Conservation (phyloP, 257 asterid species). For the Ligustrum vulgare region DNA sequence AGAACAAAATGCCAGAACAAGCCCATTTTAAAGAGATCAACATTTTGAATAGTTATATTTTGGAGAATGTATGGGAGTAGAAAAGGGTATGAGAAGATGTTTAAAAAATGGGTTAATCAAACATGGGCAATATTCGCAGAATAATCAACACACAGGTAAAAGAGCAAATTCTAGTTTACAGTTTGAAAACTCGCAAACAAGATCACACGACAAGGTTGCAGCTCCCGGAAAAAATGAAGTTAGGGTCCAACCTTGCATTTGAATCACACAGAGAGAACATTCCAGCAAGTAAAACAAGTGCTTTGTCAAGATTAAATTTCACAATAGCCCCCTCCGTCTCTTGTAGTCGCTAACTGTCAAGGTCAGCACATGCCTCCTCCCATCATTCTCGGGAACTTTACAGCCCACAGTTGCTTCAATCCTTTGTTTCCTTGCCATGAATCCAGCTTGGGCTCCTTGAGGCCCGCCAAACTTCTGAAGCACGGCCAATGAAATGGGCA, state of each 20-base stretch:
- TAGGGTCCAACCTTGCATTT: not conserved
- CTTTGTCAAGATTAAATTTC: slow-evolving; percentile 20
- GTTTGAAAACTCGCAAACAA: not conserved
- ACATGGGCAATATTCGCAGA: not conserved
- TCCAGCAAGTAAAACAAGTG: not conserved
- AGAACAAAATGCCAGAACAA: not conserved
- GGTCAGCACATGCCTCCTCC: slow-evolving; percentile 82
- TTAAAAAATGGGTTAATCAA: too few species aligned
- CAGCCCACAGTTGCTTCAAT: slow-evolving; percentile 79
- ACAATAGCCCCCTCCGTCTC: slow-evolving; percentile 89
- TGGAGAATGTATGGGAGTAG: too few species aligned
- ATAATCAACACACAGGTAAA: not conserved
- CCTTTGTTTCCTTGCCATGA: slow-evolving; percentile 86
- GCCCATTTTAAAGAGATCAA: too few species aligned
- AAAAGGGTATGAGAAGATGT: too few species aligned
- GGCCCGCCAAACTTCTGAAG: slow-evolving; percentile 85
- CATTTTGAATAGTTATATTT: too few species aligned
- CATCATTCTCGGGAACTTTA: slow-evolving; percentile 86
- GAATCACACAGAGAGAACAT: not conserved
- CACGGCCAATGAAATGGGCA: slow-evolving; percentile 67
- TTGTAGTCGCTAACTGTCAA: slow-evolving; percentile 89
- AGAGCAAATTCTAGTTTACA: not conserved
- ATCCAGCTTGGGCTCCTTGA: slow-evolving; percentile 86
- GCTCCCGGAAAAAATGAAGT: not conserved
- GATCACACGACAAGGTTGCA: not conserved